These are phyloP conservation scores for Licmophora abbreviata DNA, from an alignment of 108 stramenopile genomes.

Conservation along the genomic window DNA sequence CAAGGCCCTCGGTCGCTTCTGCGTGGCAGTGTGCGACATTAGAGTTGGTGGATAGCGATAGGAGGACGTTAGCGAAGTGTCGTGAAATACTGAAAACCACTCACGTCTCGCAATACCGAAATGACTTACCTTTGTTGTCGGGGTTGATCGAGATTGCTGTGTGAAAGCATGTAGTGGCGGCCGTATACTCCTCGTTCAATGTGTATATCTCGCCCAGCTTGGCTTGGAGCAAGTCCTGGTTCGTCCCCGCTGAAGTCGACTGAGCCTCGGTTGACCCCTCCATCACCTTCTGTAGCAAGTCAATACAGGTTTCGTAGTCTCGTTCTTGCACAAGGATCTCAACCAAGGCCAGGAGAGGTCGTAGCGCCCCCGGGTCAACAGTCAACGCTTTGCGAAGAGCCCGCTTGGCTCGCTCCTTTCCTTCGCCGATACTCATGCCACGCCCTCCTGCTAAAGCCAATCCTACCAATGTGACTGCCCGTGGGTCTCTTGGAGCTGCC, in stretches of 20 bases:
- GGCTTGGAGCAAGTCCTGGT: constrained; percentile 46
- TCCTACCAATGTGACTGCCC: constrained; percentile 73
- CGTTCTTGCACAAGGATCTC: constrained; percentile 51
- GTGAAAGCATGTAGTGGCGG: constrained; percentile 68
- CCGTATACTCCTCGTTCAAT: constrained; percentile 46
- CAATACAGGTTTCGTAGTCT: constrained; percentile 51
- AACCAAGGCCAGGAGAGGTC: constrained; percentile 67
- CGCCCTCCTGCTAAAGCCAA: constrained; percentile 59
- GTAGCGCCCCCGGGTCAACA: constrained; percentile 46
- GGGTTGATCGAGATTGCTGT: constrained; percentile 69
- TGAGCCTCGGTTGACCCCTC: constrained; percentile 33
- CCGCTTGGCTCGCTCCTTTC: constrained; percentile 65
- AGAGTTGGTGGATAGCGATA: no score
- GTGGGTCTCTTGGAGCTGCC: constrained; percentile 57
- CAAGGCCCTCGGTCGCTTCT: constrained; percentile 54
- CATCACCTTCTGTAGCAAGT: constrained; percentile 51
- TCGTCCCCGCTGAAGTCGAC: constrained; percentile 13
- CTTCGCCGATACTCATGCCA: constrained; percentile 29
- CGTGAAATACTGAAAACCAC: no score
- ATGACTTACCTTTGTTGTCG: constrained; percentile 36
- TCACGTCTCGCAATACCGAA: no score
- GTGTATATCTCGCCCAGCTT: constrained; percentile 72
- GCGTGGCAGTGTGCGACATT: no score
- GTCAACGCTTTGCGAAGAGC: constrained; percentile 66
- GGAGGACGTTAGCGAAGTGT: no score